These are phyloP conservation scores for Cutaneotrichosporon sp. DNA, from an alignment of 1,284 basidiomycete species.

Conservation along the genomic window DNA sequence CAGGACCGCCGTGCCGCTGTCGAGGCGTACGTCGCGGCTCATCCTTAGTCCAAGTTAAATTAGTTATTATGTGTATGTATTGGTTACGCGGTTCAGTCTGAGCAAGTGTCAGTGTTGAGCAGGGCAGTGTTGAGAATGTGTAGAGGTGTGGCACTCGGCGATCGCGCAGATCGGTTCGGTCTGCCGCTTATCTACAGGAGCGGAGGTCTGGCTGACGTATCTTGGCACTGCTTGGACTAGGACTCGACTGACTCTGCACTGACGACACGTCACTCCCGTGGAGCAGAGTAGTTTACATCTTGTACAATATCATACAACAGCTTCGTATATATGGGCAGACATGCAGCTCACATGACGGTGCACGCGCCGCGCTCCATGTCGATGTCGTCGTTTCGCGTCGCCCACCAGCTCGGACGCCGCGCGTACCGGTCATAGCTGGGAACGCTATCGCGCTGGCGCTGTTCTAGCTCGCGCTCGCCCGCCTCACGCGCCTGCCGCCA, in stretches of 20 bases:
- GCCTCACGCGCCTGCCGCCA: slow-evolving; percentile 33
- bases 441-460: background rate
- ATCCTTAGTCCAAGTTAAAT: background rate
- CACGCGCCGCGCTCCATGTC: slow-evolving; percentile 28
- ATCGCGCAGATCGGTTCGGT: too few species aligned
- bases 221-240: too few species aligned
- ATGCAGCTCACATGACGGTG: slow-evolving; percentile 16
- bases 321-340: background rate
- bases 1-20: slow-evolving; percentile 51
- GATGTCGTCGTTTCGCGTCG: slow-evolving; percentile 12
- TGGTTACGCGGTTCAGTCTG: too few species aligned
- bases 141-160: too few species aligned
- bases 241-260: too few species aligned
- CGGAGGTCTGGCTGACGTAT: too few species aligned
- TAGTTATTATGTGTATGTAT: background rate
- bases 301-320: slow-evolving; percentile 5
- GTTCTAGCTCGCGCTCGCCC: slow-evolving; percentile 19
- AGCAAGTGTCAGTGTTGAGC: too few species aligned
- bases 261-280: too few species aligned
- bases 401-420: slow-evolving; percentile 12
- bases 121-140: too few species aligned
- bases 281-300: background rate
- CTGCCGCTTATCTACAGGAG: too few species aligned
- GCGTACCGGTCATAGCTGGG: slow-evolving; percentile 12
- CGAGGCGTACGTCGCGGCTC: slow-evolving; percentile 10